Base-by-base conservation (phyloP, 75 land plant genomes). In the Cryptomeria japonica region DNA sequence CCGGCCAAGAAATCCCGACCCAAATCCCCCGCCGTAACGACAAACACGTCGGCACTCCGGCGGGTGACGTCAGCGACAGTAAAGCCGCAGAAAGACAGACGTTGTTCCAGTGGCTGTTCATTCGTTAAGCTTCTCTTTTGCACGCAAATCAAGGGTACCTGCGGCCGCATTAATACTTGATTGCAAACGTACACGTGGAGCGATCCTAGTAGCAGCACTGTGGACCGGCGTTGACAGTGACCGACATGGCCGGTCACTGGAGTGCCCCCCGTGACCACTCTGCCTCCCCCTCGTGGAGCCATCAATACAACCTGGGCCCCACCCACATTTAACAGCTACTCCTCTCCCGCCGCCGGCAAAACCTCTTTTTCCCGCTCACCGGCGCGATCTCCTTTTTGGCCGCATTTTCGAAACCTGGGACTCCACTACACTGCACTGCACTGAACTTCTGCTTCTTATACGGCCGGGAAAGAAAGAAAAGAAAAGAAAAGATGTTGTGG, bases 271-370 rank as follows among this genome's bases (percentile, higher is more conserved):
- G 84, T 82, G 84, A 82, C 84, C 84, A 82, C 44, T 42, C 84
- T 82, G 84, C 84, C 84, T 82, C 84, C 84, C 84, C 84, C 84
- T 82, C 84, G 84, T 82, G 84, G 84, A 82, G 84, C 84, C 84
- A 82, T 82, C 84, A 82, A 46, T 82, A 46, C 12, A n/a, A 3
- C 0, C 13, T 12, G 51, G 84, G 51, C 15, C 14, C 84, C 84
- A 82, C 84, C 0, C 51, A 22, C 83, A 42, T 42, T 78, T 41
- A 80, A 32, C 83, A 82, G 84, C 28, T 47, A 46, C 51, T 46
- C 51, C 51, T 82, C 82, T 5, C 6, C 46, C 2, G 41, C 41
- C 41, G 2, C 41, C 41, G 41, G 41, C 41, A 2, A 41, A 2
- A 41, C 2, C 41, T 41, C 2, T 41, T 41, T 2, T n/a, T 56